phyloP scores from a whole-genome alignment of 2,329 filamentous ascomycete genomes.

The Penicillium italicum region DNA sequence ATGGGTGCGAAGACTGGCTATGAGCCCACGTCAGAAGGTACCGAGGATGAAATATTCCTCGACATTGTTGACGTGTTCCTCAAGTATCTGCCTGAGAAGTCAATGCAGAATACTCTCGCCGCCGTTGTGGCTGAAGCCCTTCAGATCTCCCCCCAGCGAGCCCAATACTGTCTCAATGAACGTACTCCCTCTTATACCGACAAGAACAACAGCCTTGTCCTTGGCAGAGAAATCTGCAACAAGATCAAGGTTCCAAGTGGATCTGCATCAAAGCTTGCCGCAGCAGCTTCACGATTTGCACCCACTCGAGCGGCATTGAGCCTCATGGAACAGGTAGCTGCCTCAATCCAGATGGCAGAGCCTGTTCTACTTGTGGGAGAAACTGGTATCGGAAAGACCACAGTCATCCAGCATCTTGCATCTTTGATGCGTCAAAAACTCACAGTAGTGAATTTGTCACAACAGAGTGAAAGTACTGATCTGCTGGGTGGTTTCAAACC shows the following conservation, averaged over 20 bases:
- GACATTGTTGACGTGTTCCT: constrained; percentile 92
- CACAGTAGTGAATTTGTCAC: constrained; percentile 90
- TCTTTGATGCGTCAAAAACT: constrained; percentile 79
- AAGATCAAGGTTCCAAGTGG: constrained; percentile 53
- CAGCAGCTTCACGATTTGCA: constrained; percentile 61
- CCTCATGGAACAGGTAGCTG: constrained; percentile 82
- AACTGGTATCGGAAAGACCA: constrained; percentile 97
- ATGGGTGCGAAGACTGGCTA: constrained; percentile 61
- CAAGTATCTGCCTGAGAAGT: constrained; percentile 67
- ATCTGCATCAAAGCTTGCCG: constrained; percentile 43
- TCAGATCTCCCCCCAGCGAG: constrained; percentile 76
- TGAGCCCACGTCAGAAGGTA: constrained; percentile 68
- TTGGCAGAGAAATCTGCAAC: constrained; percentile 63
- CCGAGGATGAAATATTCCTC: constrained; percentile 80
- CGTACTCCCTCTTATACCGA: constrained; percentile 70
- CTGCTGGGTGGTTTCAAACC: constrained; percentile 95
- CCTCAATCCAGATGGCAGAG: constrained; percentile 78
- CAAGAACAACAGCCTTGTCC: constrained; percentile 53
- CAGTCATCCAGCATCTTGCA: constrained; percentile 88
- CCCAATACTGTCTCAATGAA: constrained; percentile 70
- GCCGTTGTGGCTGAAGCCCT: constrained; percentile 78
- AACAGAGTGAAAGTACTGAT: constrained; percentile 97
- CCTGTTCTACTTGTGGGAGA: constrained; percentile 94
- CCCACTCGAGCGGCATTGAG: constrained; percentile 80
- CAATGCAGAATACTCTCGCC: constrained; percentile 52